A percentile compares a stretch with the other conserved stretches of the same genome.
phyloP scores from a whole-genome alignment of 2,329 filamentous ascomycete species.

The Neonectria coccinea region DNA sequence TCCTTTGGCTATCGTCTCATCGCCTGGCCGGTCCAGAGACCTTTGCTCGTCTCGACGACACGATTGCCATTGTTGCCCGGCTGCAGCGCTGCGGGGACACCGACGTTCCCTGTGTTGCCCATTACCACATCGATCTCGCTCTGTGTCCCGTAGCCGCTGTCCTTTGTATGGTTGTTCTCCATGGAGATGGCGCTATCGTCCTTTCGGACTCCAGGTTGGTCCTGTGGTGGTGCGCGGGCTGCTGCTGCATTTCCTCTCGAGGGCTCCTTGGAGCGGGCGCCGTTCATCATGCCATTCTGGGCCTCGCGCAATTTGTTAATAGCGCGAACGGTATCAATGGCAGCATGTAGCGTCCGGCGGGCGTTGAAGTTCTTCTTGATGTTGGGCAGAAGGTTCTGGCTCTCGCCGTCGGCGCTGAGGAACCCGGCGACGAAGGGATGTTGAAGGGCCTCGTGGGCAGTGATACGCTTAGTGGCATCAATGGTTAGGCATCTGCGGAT shows the following conservation, averaged over 20 bases:
- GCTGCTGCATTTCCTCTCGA: slow-evolving; percentile 47
- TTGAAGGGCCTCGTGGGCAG: slow-evolving; percentile 81
- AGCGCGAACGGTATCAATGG: slow-evolving; percentile 77
- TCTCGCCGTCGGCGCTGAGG: slow-evolving; percentile 59
- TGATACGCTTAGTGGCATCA: slow-evolving; percentile 88
- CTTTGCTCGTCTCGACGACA: slow-evolving; percentile 72
- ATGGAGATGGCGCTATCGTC: slow-evolving; percentile 61
- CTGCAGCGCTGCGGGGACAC: slow-evolving; percentile 63
- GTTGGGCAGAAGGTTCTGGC: slow-evolving; percentile 73
- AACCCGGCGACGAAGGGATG: slow-evolving; percentile 73
- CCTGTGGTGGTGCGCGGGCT: slow-evolving; percentile 29
- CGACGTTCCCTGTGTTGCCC: slow-evolving; percentile 55
- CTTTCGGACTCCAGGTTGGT: slow-evolving; percentile 47
- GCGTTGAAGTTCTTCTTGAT: slow-evolving; percentile 83
- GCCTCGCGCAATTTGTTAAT: slow-evolving; percentile 78
- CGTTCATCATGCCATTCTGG: slow-evolving; percentile 72
- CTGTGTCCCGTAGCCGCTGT: slow-evolving; percentile 64
- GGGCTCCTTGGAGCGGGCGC: slow-evolving; percentile 65
- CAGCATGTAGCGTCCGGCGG: slow-evolving; percentile 74
- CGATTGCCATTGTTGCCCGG: slow-evolving; percentile 67
- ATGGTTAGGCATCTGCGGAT: slow-evolving; percentile 92
- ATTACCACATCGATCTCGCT: slow-evolving; percentile 56
- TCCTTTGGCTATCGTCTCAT: slow-evolving; percentile 41
- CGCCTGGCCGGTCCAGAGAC: slow-evolving; percentile 65
- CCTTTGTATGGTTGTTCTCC: slow-evolving; percentile 49